Evolutionary conservation across 164 flowering plant species (phyloP).

Genomic region (Tetracentron sinense): DNA sequence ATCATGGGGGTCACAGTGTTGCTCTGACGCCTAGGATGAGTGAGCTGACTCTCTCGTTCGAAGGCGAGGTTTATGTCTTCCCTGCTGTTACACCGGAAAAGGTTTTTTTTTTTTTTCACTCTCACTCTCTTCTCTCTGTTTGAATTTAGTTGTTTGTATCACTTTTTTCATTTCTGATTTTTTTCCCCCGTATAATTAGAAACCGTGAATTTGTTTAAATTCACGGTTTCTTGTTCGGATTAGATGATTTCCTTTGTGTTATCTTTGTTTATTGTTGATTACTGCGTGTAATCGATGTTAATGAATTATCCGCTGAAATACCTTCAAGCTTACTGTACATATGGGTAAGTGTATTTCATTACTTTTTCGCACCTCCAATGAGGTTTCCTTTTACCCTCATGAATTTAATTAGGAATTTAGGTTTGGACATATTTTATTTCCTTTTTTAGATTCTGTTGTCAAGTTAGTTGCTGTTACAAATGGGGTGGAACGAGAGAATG

Average conservation of each 20-base stretch:
- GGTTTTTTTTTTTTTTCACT: conserved; percentile 19
- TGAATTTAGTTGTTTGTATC: neutral
- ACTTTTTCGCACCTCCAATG: neutral
- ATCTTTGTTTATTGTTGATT: neutral
- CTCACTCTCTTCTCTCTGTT: neutral
- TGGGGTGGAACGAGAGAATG: neutral
- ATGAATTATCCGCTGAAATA: too few relatives aligned
- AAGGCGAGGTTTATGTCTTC: conserved; percentile 66
- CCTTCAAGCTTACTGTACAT: too few relatives aligned
- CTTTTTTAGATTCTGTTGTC: neutral
- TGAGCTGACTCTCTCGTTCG: conserved; percentile 60
- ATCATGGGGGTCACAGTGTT: conserved; percentile 15
- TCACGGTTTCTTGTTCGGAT: neutral
- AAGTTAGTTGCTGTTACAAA: neutral
- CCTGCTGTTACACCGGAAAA: conserved; percentile 67
- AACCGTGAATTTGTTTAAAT: too few relatives aligned
- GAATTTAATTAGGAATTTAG: neutral
- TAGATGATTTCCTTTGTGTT: neutral
- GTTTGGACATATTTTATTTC: neutral
- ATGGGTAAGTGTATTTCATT: neutral
- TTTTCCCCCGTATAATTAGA: neutral
- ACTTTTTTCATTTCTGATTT: neutral
- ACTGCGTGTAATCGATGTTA: neutral
- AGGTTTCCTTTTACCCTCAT: neutral
- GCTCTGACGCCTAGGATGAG: conserved; percentile 40